Base-by-base conservation (phyloP, 108 stramenopile genomes). In the Stephanodiscus minutulus region DNA sequence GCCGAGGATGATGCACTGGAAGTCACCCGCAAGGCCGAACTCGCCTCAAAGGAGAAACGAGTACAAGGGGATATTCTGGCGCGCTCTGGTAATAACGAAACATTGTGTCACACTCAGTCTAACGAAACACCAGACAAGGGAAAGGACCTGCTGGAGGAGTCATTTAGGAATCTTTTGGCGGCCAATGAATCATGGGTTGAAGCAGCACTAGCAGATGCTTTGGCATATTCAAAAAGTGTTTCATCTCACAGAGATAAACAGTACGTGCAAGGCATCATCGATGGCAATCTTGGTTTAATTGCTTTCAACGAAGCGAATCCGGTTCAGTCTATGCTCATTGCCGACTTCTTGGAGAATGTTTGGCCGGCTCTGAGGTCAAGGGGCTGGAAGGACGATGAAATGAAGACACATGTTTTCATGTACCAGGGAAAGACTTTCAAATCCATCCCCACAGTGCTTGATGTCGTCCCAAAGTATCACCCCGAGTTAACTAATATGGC, bases 291-390 rank as follows among this genome's bases (percentile, higher is more conserved):
- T 53, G 41, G 47, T 22, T 28, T 53, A 13, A 49, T 52, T 43
- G 73, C 53, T 48, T 33, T 57, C 5, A 33, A 49, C 1, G 50
- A 59, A 24, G 74, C 61, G 31, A 70, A 60, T 67, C 44, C 48
- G 22, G 61, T 66, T 46, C 69, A 67, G 44, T 11, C 47, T 11
- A 37, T 50, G 62, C 54, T 81, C 10, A 36, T 25, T 18, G 56
- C 56, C 28, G 56, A 25, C 44, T 91, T 83, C 73, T 65, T 69
- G 11, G 63, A 71, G 15, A 76, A 64, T 39, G 28, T 93, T n/a
- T 90, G 89, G 90, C 82, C 82, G 33, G 77, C 87, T 5, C 62
- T 94, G 9, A 83, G 85, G 39, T 81, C 66, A 18, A 77, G 92
- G 7, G 88, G 88, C 18, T 94, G 92, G 92, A 91, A 85, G 63